phyloP scores from a whole-genome alignment of 2,329 filamentous ascomycete genomes.

The Xylaria digitata region DNA sequence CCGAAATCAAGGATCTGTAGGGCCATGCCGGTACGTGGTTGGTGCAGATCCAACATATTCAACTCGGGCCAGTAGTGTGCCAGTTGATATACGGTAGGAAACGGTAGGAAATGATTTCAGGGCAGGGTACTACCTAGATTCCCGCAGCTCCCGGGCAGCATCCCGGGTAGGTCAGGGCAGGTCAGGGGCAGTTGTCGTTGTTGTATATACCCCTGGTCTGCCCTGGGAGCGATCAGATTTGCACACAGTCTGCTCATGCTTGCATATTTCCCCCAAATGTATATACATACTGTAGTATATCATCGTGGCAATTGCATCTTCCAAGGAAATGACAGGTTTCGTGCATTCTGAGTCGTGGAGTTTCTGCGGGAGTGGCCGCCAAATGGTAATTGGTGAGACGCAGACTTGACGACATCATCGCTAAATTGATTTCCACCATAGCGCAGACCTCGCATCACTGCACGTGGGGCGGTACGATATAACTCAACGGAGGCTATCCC shows the following conservation, averaged over 20 bases:
- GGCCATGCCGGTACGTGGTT: slow-evolving; percentile 23
- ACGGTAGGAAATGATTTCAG: slow-evolving; percentile 4
- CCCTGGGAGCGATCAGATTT: neutral
- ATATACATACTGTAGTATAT: slow-evolving; percentile 7
- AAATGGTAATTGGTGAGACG: slow-evolving; percentile 23
- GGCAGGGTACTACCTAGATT: slow-evolving; percentile 4
- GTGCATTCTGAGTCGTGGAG: slow-evolving; percentile 8
- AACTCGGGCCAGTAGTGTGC: neutral
- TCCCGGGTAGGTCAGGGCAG: neutral
- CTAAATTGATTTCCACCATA: slow-evolving; percentile 22
- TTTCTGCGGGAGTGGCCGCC: slow-evolving; percentile 27
- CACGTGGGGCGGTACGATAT: slow-evolving; percentile 39
- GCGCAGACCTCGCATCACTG: slow-evolving; percentile 39
- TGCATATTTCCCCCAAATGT: slow-evolving; percentile 12
- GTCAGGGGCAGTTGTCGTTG: slow-evolving; percentile 3
- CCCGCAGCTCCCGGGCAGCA: slow-evolving; percentile 2
- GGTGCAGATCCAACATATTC: slow-evolving; percentile 3
- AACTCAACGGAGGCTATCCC: slow-evolving; percentile 7
- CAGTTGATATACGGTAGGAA: neutral
- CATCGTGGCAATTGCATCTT: slow-evolving; percentile 11
- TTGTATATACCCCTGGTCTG: slow-evolving; percentile 12
- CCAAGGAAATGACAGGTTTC: slow-evolving; percentile 16
- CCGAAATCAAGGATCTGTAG: slow-evolving; percentile 22
- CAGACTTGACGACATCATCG: slow-evolving; percentile 23
- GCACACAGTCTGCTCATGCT: slow-evolving; percentile 25